Base-by-base conservation (phyloP, 805 yeast species). In the Metschnikowia chrysomelidarum region DNA sequence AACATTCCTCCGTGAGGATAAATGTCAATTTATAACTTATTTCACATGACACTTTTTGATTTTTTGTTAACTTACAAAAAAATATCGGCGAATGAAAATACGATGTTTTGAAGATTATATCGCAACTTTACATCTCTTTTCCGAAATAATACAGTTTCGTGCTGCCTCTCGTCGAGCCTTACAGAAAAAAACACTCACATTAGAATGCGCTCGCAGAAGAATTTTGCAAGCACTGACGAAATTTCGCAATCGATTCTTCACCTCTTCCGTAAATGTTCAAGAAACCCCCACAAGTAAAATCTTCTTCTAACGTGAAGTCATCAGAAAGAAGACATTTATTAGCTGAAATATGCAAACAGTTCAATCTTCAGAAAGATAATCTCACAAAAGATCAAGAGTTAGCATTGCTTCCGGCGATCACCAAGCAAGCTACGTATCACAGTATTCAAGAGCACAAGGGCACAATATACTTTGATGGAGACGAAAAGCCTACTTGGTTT, bases 251-350 rank as follows among this genome's bases (percentile, higher is more conserved):
- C 36, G 11, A 25, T n/a, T 11, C 7, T 16, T 30, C 23, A 6
- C 8, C 27, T 24, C 13, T 20, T 14, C 9, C 7, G 9, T 11
- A 8, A 24, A 56, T 56, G 60, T 56, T 56, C 34, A 52, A 46
- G 29, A 56, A 54, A 28, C 43, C 50, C 14, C 53, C 54, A 7
- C 66, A 73, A 52, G 66, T 82, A 38, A 89, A 88, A 60, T 80
- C 94, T 3, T 67, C 78, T 33, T 75, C 95, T 14, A 86, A 87
- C 49, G 68, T 93, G 40, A 88, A 87, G 59, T 76, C 86, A 10
- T 83, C 95, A 0, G 97, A 87, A 46, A 67, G 93, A 25, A 73
- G 85, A 44, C 71, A 71, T 43, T 56, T 81, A 17, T 56, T 78
- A 8, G 47, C 56, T 4, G 48, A 54, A 4, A 65, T 82, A 19